Evolutionary conservation across 148 eudicot species (phyloP), one percentile per base, ranked within the genome.

Genomic region (Rhododendron molle): DNA sequence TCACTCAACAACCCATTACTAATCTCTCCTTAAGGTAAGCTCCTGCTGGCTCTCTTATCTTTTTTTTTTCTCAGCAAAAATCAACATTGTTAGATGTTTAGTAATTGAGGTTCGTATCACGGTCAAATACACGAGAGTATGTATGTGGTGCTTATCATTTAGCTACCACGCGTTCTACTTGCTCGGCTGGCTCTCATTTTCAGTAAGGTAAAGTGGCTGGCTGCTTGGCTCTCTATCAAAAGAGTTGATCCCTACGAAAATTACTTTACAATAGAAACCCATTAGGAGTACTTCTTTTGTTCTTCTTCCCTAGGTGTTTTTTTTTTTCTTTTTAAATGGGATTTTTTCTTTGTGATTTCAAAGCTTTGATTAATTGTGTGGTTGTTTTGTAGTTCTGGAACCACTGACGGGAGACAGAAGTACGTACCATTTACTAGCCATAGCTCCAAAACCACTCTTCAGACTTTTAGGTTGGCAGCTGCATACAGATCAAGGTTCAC

Each of bases 401-500:
- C 96, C n/a, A 95, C 98, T 0, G 98, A 95, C 21, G 96, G 98
- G 69, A 83, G 95, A 81, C 98, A 92, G 82, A 93, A 95, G 86
- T 92, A 87, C 54, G 91, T 95, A 16, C 96, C 98, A 16, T 95
- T 92, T 81, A 95, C 95, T 28, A 86, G 86, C 83, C 93, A 95
- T 85, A 93, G 94, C 86, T 86, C 96, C 85, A 86, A 85, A 21
- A 92, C 98, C 18, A 95, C 96, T 83, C 91, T 95, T 47, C 93
- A 91, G 89, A 92, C 86, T 7, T 95, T 88, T 81, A 91, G 88
- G 86, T 56, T 93, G 86, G 94, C 96, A 23, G 93, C 95, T 62
- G 95, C 96, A 49, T 95, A 91, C 85, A 91, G 96, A 92, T 93
- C 96, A 88, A 93, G 98, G 98, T 93, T 79, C n/a, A 20, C n/a